Conservation (phyloP, 192 early-diverging fungal species). For the Funneliformis mosseae region DNA sequence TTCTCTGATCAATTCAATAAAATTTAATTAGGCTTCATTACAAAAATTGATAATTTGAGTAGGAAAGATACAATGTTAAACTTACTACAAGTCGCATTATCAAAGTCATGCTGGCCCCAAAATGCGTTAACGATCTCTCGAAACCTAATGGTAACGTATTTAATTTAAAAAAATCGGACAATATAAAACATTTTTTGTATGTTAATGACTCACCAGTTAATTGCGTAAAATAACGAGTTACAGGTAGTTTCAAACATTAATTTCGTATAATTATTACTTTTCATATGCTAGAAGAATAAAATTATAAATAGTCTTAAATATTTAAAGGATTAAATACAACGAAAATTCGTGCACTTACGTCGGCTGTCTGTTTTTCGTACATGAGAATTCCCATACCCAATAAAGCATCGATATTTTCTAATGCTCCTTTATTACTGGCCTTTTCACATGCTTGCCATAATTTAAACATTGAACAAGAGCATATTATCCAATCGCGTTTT, state of each 20-base stretch:
- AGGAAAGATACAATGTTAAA: neutral
- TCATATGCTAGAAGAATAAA: conserved; percentile 31
- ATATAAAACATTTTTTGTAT: neutral
- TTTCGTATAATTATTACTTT: conserved; percentile 7
- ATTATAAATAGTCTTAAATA: neutral
- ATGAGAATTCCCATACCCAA: conserved; percentile 67
- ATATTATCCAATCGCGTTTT: conserved; percentile 45
- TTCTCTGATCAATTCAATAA: conserved; percentile 27
- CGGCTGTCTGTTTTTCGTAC: conserved; percentile 43
- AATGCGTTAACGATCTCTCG: conserved; percentile 74
- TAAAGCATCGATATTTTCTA: conserved; percentile 69
- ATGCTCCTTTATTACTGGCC: conserved; percentile 47
- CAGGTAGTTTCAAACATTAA: conserved; percentile 25
- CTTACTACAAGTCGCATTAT: neutral
- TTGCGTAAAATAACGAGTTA: conserved; percentile 47
- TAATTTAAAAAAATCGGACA: neutral
- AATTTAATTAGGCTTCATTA: neutral
- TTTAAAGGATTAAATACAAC: neutral
- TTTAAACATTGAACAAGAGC: conserved; percentile 68
- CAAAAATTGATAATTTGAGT: neutral
- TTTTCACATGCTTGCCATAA: conserved; percentile 75
- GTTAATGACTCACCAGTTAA: conserved; percentile 54
- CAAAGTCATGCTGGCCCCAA: neutral
- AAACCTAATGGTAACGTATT: conserved; percentile 51
- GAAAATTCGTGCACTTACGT: neutral